Base-by-base conservation (phyloP, 306 rosid genomes). In the Rosa multiflora region DNA sequence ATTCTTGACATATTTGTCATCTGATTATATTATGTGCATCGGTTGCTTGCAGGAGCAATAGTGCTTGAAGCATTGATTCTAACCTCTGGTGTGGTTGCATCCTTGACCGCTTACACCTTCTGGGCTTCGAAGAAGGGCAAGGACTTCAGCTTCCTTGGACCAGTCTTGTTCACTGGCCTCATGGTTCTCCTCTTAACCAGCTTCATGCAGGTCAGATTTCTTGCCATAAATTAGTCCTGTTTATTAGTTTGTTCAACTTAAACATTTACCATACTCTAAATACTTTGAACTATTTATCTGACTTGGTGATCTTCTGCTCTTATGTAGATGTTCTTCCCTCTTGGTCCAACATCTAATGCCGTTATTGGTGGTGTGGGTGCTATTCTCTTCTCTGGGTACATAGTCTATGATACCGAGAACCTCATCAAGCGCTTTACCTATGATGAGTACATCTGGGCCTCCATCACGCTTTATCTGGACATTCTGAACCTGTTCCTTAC, bases 111-210 rank as follows among this genome's bases (percentile, higher is more conserved):
- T 2, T 95, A 95, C 82, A 87, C 99, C 66, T 95, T 95, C 86
- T 95, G 97, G 97, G 99, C 99, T 58, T 86, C 99, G 10, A 95
- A 89, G 96, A 92, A 88, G 92, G 99, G 99, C 86, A 95, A 95
- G 87, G 99, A 95, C 82, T 95, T 95, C 85, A 95, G 97, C 89
- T 95, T 82, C 87, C 97, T 95, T 40, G 98, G 96, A 77, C 98
- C 99, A 40, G 77, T 95, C n/a, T 83, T 95, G 84, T 95, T 92
- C 79, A 87, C 99, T 23, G 81, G 90, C 64, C 97, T 95, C 79
- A 76, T 88, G 59, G 76, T 89, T 73, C 90, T 95, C 71, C 43
- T 95, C 53, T 67, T 91, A 8, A 85, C 91, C 20, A 82, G 99
- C 81, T 85, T 95, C 86, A 90, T 94, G 86, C 99, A 92, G 99